These are phyloP conservation scores for slime mould (Dictyostelium discoideum) DNA, from an alignment of 78 protist species.

Conservation along the genomic window dicty_2.7 NC_007088.5:47501-48000, in stretches of 20 bases:
- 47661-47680: constrained; percentile 49
- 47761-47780: too few relatives aligned
- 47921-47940: background rate
- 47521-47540: too few relatives aligned
- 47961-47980: background rate
- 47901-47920: background rate
- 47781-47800: too few relatives aligned
- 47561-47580: too few relatives aligned
- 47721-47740: constrained; percentile 45
- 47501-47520: too few relatives aligned
- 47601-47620: constrained; percentile 11
- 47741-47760: constrained; percentile 63
- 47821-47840: too few relatives aligned
- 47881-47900: background rate
- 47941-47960: background rate
- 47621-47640: constrained; percentile 22
- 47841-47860: background rate
- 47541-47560: too few relatives aligned
- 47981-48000: background rate
- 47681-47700: constrained; percentile 23
- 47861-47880: background rate
- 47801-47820: too few relatives aligned
- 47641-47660: constrained; percentile 1
- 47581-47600: too few relatives aligned
- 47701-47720: background rate